phyloP scores from a whole-genome alignment of 805 yeast genomes.

The Priceomyces carsonii region DNA sequence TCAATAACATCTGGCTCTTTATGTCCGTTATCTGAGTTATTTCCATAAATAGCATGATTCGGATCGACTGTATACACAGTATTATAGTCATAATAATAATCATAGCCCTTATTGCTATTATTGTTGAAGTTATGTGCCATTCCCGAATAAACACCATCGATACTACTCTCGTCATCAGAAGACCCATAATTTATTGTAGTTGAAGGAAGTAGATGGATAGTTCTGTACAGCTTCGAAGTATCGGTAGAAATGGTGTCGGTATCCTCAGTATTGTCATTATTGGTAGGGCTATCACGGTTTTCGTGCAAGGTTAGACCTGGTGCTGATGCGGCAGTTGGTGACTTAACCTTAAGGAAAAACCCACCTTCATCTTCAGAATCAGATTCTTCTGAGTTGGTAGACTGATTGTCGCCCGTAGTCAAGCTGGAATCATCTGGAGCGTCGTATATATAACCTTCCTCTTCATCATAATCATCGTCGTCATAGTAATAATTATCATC shows the following conservation, averaged over 20 bases:
- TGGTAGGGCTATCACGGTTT: conserved; percentile 4
- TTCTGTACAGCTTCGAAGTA: conserved; percentile 39
- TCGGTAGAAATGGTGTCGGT: conserved; percentile 31
- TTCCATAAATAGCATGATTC: conserved; percentile 39
- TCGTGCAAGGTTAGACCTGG: conserved; percentile 25
- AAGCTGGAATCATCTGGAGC: conserved; percentile 18
- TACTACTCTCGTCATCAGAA: conserved; percentile 61
- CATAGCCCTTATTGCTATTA: conserved; percentile 63
- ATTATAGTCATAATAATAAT: conserved; percentile 78
- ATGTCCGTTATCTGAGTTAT: conserved; percentile 21
- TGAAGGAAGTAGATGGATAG: conserved; percentile 81
- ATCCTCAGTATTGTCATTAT: conserved; percentile 21
- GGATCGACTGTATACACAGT: conserved; percentile 65
- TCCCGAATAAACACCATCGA: conserved; percentile 52
- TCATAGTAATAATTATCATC: conserved; percentile 21
- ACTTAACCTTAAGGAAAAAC: conserved; percentile 57
- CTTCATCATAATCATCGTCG: conserved; percentile 30
- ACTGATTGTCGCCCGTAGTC: too few relatives aligned
- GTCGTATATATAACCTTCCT: conserved; percentile 18
- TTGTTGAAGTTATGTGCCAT: conserved; percentile 74
- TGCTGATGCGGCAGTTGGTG: conserved; percentile 36
- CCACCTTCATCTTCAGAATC: conserved; percentile 65
- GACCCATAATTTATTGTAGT: conserved; percentile 81
- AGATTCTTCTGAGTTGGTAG: too few relatives aligned
- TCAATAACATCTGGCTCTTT: conserved; percentile 42